Base-by-base conservation (phyloP, 2,329 filamentous ascomycete species). In the Penicillium concentricum region DNA sequence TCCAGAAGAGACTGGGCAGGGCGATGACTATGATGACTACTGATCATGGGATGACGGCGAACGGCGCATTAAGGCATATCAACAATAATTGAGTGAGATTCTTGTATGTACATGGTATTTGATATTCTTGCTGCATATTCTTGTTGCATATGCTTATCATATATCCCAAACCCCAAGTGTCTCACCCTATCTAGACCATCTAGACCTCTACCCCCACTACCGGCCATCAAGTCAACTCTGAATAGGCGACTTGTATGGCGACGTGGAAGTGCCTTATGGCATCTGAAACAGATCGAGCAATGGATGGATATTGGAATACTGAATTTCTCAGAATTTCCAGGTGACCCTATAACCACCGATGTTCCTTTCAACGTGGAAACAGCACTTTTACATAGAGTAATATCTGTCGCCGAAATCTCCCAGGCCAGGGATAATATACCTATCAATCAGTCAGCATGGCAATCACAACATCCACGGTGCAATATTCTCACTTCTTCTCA, bases 361-460 rank as follows among this genome's bases (percentile, higher is more conserved):
- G 43, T 56, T 59, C 39, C 34, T 34, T 38, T 56, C 54, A 22
- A 49, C 35, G n/a, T 24, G 20, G n/a, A 26, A 52, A 42, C 37
- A 46, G 22, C 32, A 37, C 18, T 22, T 45, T 75, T 80, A 96
- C 75, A 96, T 85, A 54, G 93, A 97, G 76, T 97, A 97, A 77
- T 94, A 97, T 63, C 93, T 84, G 74, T 97, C 93, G 58, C 93
- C 93, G 75, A 97, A 97, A 74, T 97, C 93, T 64, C 93, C 93
- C 18, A 97, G 82, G 28, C 93, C 93, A 28, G 93, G 93, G 53
- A 96, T 86, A 70, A 97, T 97, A 74, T 97, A 97, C 75, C 93
- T 97, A 73, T 62, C 63, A 44, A 45, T 34, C 22, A 20, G 61
- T 65, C 48, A 66, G 58, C 50, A 59, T 47, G n/a, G 45, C 49